phyloP scores from a whole-genome alignment of 495 filamentous ascomycete genomes.

The Polyplosphaeria fusca region DNA sequence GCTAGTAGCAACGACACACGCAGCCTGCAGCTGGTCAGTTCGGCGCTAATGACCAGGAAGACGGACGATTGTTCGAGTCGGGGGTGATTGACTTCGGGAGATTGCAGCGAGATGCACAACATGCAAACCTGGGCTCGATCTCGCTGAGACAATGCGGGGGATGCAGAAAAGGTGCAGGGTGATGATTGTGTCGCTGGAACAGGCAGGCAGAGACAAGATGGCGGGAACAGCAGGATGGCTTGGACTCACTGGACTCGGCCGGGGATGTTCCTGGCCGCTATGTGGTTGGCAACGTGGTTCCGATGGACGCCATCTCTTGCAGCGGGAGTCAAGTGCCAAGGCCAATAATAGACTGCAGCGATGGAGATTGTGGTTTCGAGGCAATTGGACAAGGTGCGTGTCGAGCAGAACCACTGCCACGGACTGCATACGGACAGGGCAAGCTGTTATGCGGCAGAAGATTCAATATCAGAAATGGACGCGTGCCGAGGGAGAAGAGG shows the following conservation, averaged over 20 bases:
- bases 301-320: slow-evolving; percentile 22
- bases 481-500: not conserved
- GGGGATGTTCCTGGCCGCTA: slow-evolving; percentile 7
- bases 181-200: too few species aligned
- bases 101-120: slow-evolving; percentile 15
- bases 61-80: not conserved
- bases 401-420: slow-evolving; percentile 97
- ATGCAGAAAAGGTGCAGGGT: too few species aligned
- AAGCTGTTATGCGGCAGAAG: slow-evolving; percentile 46
- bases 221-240: too few species aligned
- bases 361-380: slow-evolving; percentile 85
- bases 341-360: slow-evolving; percentile 78
- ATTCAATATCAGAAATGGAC: slow-evolving; percentile 24
- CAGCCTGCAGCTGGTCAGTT: slow-evolving; percentile 46
- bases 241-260: too few species aligned
- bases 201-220: too few species aligned
- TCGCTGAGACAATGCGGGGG: too few species aligned
- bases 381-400: slow-evolving; percentile 88
- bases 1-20: slow-evolving; percentile 70
- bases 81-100: not conserved
- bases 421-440: slow-evolving; percentile 74
- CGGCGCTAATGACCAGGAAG: slow-evolving; percentile 12
- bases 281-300: slow-evolving; percentile 15
- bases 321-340: slow-evolving; percentile 62
- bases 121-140: too few species aligned